Conservation (phyloP, 768 basidiomycete genomes). For the Lyophyllum atratum region DNA sequence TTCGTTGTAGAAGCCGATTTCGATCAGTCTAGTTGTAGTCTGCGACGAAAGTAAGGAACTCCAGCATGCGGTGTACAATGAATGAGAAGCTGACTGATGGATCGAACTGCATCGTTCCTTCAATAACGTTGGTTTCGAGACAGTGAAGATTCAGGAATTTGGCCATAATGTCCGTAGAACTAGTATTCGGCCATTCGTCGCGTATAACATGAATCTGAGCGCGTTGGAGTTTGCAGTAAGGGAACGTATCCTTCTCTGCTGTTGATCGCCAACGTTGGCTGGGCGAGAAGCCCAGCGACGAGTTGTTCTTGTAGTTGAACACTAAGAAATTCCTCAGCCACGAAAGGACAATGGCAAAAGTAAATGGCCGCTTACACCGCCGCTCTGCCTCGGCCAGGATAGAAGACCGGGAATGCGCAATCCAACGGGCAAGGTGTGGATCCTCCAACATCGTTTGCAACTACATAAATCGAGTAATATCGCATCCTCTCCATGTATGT, state of each 20-base stretch:
- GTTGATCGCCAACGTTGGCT: conserved; percentile 5
- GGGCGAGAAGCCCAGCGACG: background rate
- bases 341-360: too few relatives aligned
- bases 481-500: background rate
- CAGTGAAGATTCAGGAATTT: conserved; percentile 16
- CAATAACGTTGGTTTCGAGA: conserved; percentile 18
- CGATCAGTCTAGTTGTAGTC: conserved; percentile 7
- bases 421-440: too few relatives aligned
- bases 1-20: conserved; percentile 14
- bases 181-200: conserved; percentile 5
- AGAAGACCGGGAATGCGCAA: too few relatives aligned
- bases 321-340: too few relatives aligned
- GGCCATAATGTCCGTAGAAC: background rate
- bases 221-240: conserved; percentile 13
- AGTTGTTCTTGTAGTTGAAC: background rate
- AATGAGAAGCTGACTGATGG: conserved; percentile 4
- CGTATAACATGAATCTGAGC: conserved; percentile 4
- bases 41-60: background rate
- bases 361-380: too few relatives aligned
- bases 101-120: conserved; percentile 15
- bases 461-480: too few relatives aligned
- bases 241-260: conserved; percentile 3
- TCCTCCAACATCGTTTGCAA: too few relatives aligned
- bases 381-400: too few relatives aligned
- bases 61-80: too few relatives aligned